Percentiles rank a stretch among this genome's conserved stretches.
Conservation (phyloP, 2,329 filamentous ascomycete species). For the Diaporthe velutina region DNA sequence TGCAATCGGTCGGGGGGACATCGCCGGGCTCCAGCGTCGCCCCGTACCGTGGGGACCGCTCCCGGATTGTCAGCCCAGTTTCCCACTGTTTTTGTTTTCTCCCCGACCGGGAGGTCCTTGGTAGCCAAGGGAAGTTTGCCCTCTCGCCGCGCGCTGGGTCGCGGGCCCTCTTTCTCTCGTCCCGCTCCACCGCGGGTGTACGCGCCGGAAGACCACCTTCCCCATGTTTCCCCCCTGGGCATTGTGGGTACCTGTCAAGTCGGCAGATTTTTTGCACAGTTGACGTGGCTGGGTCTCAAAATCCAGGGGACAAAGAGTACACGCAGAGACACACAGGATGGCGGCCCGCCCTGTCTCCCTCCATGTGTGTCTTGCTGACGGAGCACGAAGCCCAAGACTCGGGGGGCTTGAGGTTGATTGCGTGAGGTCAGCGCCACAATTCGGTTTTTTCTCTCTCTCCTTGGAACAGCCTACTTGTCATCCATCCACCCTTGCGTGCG, state of each 20-base stretch:
- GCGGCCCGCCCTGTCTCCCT: background rate
- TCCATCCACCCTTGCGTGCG: background rate
- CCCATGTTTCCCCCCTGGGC: conserved; percentile 25
- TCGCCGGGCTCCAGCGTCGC: conserved; percentile 10
- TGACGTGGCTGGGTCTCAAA: conserved; percentile 28
- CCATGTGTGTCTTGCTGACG: background rate
- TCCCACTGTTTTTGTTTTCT: conserved; percentile 25
- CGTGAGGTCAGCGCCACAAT: conserved; percentile 21
- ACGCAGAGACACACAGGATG: background rate
- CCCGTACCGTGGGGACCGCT: conserved; percentile 22
- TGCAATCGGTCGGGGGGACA: background rate
- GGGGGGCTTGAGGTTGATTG: conserved; percentile 7
- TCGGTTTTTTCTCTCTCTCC: background rate
- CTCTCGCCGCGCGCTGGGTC: background rate
- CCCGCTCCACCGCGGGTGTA: conserved; percentile 28
- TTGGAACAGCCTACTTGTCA: background rate
- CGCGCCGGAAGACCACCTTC: conserved; percentile 30
- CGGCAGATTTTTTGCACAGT: conserved; percentile 37
- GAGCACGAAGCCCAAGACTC: conserved; percentile 6
- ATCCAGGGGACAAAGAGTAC: conserved; percentile 1
- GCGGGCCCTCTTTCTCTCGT: background rate
- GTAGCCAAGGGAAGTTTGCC: background rate
- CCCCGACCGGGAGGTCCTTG: conserved; percentile 10
- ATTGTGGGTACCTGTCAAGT: conserved; percentile 38
- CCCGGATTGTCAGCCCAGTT: conserved; percentile 29